phyloP scores from a whole-genome alignment of 345 rosid genomes.

The Rubroshorea leprosula region DNA sequence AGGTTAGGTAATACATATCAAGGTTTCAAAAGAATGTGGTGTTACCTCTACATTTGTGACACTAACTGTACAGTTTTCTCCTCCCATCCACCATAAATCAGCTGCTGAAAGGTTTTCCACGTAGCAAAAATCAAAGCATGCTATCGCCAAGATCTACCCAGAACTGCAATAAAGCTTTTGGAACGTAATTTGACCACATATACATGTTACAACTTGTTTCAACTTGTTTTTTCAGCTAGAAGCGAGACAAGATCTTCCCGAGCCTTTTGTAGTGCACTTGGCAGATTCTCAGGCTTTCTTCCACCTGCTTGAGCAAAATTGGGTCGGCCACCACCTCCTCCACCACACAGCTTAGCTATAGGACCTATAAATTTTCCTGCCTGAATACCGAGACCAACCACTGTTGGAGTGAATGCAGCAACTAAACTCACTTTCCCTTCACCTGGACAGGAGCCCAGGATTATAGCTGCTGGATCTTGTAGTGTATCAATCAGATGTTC shows the following conservation, averaged over 20 bases:
- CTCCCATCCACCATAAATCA: too few relatives aligned
- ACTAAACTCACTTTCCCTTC: constrained; percentile 90
- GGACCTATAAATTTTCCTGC: constrained; percentile 91
- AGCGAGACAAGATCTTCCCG: constrained; percentile 48
- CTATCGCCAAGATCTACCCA: too few relatives aligned
- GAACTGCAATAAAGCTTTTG: neutral
- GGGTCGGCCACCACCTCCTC: constrained; percentile 95
- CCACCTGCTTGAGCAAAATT: constrained; percentile 98
- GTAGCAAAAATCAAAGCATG: too few relatives aligned
- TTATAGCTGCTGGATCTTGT: constrained; percentile 74
- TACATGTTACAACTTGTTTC: too few relatives aligned
- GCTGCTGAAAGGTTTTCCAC: too few relatives aligned
- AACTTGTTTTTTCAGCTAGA: constrained; percentile 49
- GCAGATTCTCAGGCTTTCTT: constrained; percentile 68
- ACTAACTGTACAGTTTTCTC: too few relatives aligned
- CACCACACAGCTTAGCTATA: constrained; percentile 53
- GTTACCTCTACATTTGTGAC: too few relatives aligned
- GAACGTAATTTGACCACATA: neutral
- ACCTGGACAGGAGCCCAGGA: constrained; percentile 78
- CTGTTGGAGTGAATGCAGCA: constrained; percentile 75
- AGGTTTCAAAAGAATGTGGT: too few relatives aligned
- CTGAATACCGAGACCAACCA: constrained; percentile 67
- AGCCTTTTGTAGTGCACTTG: constrained; percentile 70
- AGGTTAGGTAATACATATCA: too few relatives aligned
- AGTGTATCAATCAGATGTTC: constrained; percentile 59